Conservation (phyloP, 2,329 filamentous ascomycete species). For the Hypoxylon sp. region DNA sequence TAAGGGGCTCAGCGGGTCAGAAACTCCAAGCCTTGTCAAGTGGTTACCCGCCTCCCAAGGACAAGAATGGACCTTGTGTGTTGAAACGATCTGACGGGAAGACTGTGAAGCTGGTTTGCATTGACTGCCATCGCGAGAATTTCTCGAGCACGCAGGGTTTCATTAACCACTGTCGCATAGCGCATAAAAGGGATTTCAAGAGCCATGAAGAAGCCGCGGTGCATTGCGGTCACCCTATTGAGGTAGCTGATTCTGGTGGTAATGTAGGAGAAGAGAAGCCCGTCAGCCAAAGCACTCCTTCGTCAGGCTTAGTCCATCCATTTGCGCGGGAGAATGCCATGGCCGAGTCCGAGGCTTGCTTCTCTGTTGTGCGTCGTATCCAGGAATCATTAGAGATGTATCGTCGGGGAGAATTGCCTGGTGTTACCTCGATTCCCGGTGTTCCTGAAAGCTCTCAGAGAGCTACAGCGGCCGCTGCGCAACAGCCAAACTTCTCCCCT, state of each 20-base stretch:
- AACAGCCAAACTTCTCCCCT: constrained; percentile 63
- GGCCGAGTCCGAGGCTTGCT: constrained; percentile 67
- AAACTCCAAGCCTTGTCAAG: constrained; percentile 78
- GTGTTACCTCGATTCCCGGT: constrained; percentile 63
- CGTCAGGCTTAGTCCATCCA: constrained; percentile 72
- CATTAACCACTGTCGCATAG: constrained; percentile 98
- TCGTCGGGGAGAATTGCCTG: constrained; percentile 66
- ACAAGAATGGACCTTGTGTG: constrained; percentile 85
- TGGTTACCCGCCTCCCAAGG: constrained; percentile 81
- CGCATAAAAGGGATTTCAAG: constrained; percentile 92
- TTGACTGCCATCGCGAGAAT: constrained; percentile 89
- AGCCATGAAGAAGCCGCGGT: constrained; percentile 95
- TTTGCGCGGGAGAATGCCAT: constrained; percentile 71
- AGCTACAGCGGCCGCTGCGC: constrained; percentile 46
- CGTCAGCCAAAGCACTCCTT: constrained; percentile 44
- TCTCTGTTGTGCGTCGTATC: constrained; percentile 66
- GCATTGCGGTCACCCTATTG: constrained; percentile 86
- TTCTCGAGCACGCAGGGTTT: constrained; percentile 99
- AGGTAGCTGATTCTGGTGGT: constrained; percentile 72
- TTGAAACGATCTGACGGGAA: constrained; percentile 88
- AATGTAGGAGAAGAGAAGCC: constrained; percentile 63
- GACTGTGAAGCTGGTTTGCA: constrained; percentile 90
- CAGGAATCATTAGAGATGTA: constrained; percentile 68
- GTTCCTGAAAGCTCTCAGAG: constrained; percentile 46
- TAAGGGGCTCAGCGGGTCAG: constrained; percentile 68